Evolutionary conservation across 1,284 basidiomycete genomes (phyloP).

Genomic region (Termitomyces sp.): DNA sequence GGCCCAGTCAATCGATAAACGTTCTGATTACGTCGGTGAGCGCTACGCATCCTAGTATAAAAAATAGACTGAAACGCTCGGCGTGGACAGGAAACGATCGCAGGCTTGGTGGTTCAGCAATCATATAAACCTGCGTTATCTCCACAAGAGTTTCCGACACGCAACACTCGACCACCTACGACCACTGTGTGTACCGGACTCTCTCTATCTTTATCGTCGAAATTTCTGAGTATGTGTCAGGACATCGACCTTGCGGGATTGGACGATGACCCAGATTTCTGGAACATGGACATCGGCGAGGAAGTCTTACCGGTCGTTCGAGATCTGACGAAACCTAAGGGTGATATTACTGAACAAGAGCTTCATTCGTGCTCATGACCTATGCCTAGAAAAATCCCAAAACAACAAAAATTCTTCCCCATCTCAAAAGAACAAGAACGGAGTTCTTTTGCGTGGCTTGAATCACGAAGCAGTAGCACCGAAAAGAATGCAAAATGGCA

Average conservation of each 20-base stretch:
- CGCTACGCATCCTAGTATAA: background rate
- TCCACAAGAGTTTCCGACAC: constrained; percentile 54
- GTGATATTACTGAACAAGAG: constrained; percentile 6
- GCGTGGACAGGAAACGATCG: constrained; percentile 55
- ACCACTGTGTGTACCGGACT: constrained; percentile 38
- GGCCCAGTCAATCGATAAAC: constrained; percentile 68
- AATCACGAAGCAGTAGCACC: background rate
- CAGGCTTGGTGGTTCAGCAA: constrained; percentile 51
- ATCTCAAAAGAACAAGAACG: background rate
- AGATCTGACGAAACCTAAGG: constrained; percentile 30
- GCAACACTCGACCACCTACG: constrained; percentile 65
- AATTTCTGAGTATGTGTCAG: constrained; percentile 30
- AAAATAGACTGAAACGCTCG: background rate
- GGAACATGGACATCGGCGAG: constrained; percentile 46
- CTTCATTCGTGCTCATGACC: background rate
- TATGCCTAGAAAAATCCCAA: background rate
- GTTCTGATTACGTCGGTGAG: constrained; percentile 63
- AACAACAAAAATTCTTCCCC: background rate
- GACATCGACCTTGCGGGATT: constrained; percentile 59
- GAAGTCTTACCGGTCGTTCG: constrained; percentile 22
- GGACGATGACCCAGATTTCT: constrained; percentile 62
- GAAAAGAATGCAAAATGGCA: constrained; percentile 28
- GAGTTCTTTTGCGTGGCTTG: constrained; percentile 2
- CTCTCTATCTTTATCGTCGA: background rate
- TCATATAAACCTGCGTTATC: constrained; percentile 55